Conservation (phyloP, 257 asterid genomes). For the Solanum neorickii region DNA sequence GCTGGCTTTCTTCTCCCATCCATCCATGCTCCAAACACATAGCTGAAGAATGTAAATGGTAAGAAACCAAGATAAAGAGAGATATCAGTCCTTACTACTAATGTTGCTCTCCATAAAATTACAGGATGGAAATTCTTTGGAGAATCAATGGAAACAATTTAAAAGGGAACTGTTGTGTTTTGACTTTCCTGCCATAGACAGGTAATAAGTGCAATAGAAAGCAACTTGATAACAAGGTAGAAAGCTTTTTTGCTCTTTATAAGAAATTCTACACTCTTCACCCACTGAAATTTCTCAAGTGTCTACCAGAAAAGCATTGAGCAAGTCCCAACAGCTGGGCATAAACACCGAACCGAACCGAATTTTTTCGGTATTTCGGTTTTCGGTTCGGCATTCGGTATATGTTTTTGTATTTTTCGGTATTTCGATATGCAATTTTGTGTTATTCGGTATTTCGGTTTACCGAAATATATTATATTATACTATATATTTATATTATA, state of each 20-base stretch:
- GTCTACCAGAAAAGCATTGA: background rate
- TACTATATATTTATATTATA: no score
- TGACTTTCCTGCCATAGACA: background rate
- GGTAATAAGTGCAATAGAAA: background rate
- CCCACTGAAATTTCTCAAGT: background rate
- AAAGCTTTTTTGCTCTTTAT: background rate
- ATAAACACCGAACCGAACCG: no score
- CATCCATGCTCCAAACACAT: slow-evolving; percentile 45
- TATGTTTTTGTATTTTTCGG: no score
- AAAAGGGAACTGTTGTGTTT: background rate
- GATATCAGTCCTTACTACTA: background rate
- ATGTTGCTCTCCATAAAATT: background rate
- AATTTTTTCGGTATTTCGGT: no score
- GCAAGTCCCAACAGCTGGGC: background rate
- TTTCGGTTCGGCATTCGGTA: no score
- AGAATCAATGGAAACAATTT: background rate
- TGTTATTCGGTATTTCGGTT: no score
- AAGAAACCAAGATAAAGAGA: background rate
- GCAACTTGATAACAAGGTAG: background rate
- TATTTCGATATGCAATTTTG: no score
- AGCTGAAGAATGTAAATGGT: slow-evolving; percentile 25
- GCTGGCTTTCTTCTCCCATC: slow-evolving; percentile 49
- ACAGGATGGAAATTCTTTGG: background rate
- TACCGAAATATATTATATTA: no score
- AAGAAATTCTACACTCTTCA: background rate